phyloP scores from a whole-genome alignment of 176 grass and related monocot genomes.

The Musa itinerans region DNA sequence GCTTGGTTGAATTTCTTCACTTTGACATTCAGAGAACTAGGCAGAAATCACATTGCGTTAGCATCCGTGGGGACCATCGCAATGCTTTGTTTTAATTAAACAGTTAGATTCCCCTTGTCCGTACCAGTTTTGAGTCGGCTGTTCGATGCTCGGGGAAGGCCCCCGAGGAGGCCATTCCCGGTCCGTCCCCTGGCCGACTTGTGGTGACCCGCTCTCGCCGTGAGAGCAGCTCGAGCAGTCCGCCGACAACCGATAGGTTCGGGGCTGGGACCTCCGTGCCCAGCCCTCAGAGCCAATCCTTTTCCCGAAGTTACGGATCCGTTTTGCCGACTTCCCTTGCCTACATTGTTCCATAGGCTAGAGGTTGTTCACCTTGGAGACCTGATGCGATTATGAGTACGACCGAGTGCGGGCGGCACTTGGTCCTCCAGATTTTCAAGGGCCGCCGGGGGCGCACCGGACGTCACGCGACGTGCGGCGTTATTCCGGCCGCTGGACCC shows the following conservation, averaged over 20 bases:
- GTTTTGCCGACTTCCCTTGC: conserved; percentile 43
- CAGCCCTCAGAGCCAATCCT: conserved; percentile 24
- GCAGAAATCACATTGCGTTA: background rate
- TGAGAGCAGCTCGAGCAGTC: conserved; percentile 13
- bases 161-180: too few relatives aligned
- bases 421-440: conserved; percentile 48
- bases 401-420: conserved; percentile 36
- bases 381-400: conserved; percentile 48
- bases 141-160: too few relatives aligned
- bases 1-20: conserved; percentile 74
- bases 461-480: conserved; percentile 37
- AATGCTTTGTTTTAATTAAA: too few relatives aligned
- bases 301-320: conserved; percentile 28
- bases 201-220: conserved; percentile 21
- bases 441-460: conserved; percentile 50
- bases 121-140: too few relatives aligned
- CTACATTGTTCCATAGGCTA: conserved; percentile 46
- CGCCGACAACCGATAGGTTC: background rate
- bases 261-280: conserved; percentile 12
- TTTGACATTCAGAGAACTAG: conserved; percentile 49
- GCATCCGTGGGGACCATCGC: too few relatives aligned
- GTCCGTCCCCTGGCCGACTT: too few relatives aligned
- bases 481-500: conserved; percentile 27
- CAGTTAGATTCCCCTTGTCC: too few relatives aligned
- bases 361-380: conserved; percentile 47